Conservation (phyloP, 768 basidiomycete species). For the Naganishia friedmannii region DNA sequence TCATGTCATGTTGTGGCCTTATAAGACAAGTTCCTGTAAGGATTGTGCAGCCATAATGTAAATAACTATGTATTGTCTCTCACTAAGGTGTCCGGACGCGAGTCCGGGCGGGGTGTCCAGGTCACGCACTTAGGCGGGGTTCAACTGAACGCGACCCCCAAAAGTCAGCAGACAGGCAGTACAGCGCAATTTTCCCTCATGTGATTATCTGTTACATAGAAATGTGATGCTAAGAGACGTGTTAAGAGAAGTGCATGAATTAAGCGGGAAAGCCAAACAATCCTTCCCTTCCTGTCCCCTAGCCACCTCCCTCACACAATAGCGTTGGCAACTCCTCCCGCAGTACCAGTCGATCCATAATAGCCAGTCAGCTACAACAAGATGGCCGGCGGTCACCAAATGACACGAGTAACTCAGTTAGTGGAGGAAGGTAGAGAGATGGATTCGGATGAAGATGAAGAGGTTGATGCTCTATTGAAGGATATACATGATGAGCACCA, state of each 20-base stretch:
- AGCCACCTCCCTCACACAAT: neutral
- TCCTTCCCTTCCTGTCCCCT: too few species aligned
- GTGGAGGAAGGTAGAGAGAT: neutral
- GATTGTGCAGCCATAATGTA: too few species aligned
- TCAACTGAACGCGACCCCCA: neutral
- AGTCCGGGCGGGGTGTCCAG: neutral
- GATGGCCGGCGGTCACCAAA: neutral
- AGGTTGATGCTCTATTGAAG: neutral
- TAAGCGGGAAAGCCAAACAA: neutral
- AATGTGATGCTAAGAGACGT: neutral
- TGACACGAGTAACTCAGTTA: neutral
- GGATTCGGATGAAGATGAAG: neutral
- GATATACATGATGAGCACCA: neutral
- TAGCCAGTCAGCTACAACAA: neutral
- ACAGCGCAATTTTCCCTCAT: too few species aligned
- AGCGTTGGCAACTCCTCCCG: too few species aligned
- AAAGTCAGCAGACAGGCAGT: neutral
- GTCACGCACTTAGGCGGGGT: neutral
- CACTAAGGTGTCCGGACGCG: neutral
- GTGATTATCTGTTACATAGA: neutral
- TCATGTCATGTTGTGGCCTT: too few species aligned
- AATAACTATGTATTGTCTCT: too few species aligned
- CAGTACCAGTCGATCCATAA: too few species aligned
- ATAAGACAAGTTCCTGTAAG: too few species aligned
- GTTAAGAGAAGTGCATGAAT: neutral